Base-by-base conservation (phyloP, 2,329 filamentous ascomycete genomes). In the Saccharata proteae region DNA sequence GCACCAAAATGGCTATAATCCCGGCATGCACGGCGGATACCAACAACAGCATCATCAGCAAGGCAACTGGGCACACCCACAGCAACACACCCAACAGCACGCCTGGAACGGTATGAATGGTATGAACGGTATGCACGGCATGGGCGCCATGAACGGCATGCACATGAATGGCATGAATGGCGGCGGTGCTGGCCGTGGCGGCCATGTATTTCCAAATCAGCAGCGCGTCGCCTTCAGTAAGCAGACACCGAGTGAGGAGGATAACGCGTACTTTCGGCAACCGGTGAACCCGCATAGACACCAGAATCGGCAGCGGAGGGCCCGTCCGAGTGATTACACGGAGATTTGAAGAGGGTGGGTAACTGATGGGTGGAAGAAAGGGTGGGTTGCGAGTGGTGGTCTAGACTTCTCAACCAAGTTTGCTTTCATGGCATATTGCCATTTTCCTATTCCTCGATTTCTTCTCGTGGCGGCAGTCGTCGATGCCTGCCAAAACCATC, bases 281-380 rank as follows among this genome's bases (percentile, higher is more conserved):
- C 90, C 90, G 0, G 82, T 96, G 39, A 98, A 98, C 51, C 88
- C 86, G 3, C 82, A 93, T 51, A 74, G 90, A 30, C 82, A 90
- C 51, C 79, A 86, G 55, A 83, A 85, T 48, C 73, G 80, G 46
- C 77, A 84, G 46, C 74, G 79, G 41, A 69, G 83, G 45, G 74
- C 82, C 33, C 71, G 90, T 34, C 86, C 86, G 8, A 90, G 83
- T 52, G 90, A 98, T 59, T 96, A 90, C 54, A 72, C 82, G 41
- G 83, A 93, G 61, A 65, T 93, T 29, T 86, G 42, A 48, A n/a
- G n/a, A n/a, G n/a, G n/a, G n/a, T n/a, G n/a, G n/a, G n/a, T n/a
- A n/a, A n/a, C n/a, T n/a, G n/a, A n/a, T n/a, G n/a, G n/a, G n/a
- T n/a, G n/a, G n/a, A n/a, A n/a, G n/a, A n/a, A n/a, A n/a, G n/a